Evolutionary conservation across 805 yeast species (phyloP).

Genomic region (Spathaspora boniae): DNA sequence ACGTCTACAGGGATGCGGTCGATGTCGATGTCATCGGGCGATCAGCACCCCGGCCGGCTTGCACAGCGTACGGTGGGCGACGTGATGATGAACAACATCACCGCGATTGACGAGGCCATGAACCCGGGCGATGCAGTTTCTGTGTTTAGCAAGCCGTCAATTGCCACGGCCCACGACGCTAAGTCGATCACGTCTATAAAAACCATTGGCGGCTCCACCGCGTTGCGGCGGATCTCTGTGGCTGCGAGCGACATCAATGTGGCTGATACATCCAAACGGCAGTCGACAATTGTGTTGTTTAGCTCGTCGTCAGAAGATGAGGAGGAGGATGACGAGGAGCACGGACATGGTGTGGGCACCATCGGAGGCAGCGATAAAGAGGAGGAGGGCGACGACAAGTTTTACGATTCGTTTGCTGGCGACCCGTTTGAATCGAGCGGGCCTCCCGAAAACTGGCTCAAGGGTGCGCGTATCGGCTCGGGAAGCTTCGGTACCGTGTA

Average conservation of each 20-base stretch:
- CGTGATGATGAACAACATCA: constrained; percentile 52
- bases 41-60: constrained; percentile 11
- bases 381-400: constrained; percentile 40
- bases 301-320: constrained; percentile 39
- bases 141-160: constrained; percentile 17
- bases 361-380: too few species aligned
- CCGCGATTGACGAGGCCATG: constrained; percentile 51
- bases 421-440: constrained; percentile 7
- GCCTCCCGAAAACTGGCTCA: constrained; percentile 77
- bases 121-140: constrained; percentile 23
- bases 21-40: constrained; percentile 21
- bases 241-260: constrained; percentile 28
- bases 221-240: constrained; percentile 9
- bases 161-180: constrained; percentile 12
- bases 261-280: too few species aligned
- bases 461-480: constrained; percentile 89
- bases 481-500: constrained; percentile 95
- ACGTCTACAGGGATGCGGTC: constrained; percentile 12
- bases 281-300: constrained; percentile 46
- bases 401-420: constrained; percentile 10
- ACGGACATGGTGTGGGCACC: too few species aligned
- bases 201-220: constrained; percentile 3
- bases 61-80: constrained; percentile 57
- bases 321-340: constrained; percentile 40
- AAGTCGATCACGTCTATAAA: constrained; percentile 13